Percentiles rank a stretch among this genome's conserved stretches.
phyloP scores from a whole-genome alignment of 148 eudicot genomes.

The Chenopodium berlandieri region DNA sequence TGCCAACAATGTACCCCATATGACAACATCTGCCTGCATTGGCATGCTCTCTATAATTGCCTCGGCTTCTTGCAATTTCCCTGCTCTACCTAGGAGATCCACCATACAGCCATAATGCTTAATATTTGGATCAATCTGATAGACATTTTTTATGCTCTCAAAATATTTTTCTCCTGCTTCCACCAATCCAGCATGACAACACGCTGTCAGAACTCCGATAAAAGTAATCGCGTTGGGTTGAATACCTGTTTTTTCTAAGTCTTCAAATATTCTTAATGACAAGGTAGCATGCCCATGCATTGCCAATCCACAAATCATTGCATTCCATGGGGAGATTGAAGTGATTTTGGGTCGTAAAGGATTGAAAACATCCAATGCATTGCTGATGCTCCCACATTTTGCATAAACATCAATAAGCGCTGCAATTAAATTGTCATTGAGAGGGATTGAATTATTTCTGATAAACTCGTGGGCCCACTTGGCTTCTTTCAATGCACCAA shows the following conservation, averaged over 20 bases:
- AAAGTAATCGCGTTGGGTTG: constrained; percentile 68
- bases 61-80: constrained; percentile 68
- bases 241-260: constrained; percentile 46
- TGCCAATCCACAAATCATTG: constrained; percentile 75
- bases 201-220: constrained; percentile 76
- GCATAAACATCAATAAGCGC: constrained; percentile 86
- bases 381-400: constrained; percentile 74
- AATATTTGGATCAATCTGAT: constrained; percentile 57
- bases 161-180: constrained; percentile 61
- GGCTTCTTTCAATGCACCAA: constrained; percentile 58
- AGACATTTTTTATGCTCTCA: constrained; percentile 48
- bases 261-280: constrained; percentile 51
- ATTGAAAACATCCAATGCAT: constrained; percentile 57
- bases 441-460: constrained; percentile 44
- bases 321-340: constrained; percentile 83
- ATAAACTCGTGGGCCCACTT: constrained; percentile 66
- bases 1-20: constrained; percentile 85
- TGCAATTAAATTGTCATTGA: constrained; percentile 68
- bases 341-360: constrained; percentile 36
- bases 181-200: constrained; percentile 83
- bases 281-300: constrained; percentile 74
- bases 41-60: constrained; percentile 69
- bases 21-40: constrained; percentile 77
- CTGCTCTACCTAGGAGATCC: constrained; percentile 78
- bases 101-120: constrained; percentile 93